phyloP scores from a whole-genome alignment of 164 flowering plant genomes.

The Umbellularia californica region DNA sequence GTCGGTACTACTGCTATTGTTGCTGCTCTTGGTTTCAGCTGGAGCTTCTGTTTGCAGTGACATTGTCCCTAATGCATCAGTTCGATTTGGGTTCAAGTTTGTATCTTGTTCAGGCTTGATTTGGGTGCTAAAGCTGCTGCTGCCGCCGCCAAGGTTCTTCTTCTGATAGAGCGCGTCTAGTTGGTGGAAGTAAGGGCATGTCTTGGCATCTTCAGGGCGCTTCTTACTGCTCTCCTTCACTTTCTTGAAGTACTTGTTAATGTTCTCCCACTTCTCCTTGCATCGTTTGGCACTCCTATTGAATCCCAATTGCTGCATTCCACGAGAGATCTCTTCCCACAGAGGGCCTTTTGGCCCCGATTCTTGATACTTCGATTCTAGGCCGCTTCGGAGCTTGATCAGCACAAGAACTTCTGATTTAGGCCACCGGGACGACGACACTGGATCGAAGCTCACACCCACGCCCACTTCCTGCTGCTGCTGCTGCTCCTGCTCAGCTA shows the following conservation, averaged over 20 bases:
- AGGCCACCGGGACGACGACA: conserved; percentile 60
- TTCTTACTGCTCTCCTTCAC: conserved; percentile 74
- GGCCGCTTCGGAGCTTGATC: conserved; percentile 47
- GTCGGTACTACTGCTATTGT: not conserved
- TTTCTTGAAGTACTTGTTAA: conserved; percentile 69
- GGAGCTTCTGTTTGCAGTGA: conserved; percentile 13
- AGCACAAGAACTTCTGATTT: conserved; percentile 56
- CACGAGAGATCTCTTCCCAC: conserved; percentile 65
- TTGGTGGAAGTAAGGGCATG: conserved; percentile 55
- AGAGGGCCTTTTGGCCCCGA: conserved; percentile 64
- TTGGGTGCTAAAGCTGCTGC: conserved; percentile 6
- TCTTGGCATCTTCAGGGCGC: conserved; percentile 65
- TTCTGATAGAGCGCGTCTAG: conserved; percentile 44
- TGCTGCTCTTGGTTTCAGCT: conserved; percentile 21
- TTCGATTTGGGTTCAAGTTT: not conserved
- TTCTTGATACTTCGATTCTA: conserved; percentile 54
- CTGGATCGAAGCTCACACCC: conserved; percentile 29
- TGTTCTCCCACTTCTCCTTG: conserved; percentile 81
- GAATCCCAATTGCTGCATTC: conserved; percentile 52
- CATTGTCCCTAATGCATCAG: conserved; percentile 12
- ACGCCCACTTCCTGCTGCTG: conserved; percentile 18
- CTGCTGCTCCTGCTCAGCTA: conserved; percentile 38
- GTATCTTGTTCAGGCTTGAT: conserved; percentile 3
- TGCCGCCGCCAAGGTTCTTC: conserved; percentile 24
- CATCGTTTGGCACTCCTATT: conserved; percentile 58